Evolutionary conservation across 768 basidiomycete genomes (phyloP).

Genomic region (Tricholomella constricta): DNA sequence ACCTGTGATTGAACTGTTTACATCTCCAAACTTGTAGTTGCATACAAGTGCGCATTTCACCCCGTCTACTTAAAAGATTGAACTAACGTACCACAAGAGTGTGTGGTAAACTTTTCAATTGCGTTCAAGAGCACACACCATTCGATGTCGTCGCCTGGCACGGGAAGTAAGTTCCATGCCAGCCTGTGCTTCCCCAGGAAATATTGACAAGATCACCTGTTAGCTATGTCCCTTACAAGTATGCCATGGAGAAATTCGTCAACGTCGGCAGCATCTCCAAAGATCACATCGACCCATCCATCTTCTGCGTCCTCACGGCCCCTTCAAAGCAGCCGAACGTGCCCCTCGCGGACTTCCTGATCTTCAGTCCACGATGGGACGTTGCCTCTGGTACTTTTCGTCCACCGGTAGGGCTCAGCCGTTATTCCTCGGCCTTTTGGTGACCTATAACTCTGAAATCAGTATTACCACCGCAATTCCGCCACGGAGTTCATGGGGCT

Average conservation of each 20-base stretch:
- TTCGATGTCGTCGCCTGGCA: constrained; percentile 77
- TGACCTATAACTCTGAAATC: neutral
- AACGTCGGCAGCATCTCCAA: constrained; percentile 64
- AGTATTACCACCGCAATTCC: constrained; percentile 69
- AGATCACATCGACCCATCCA: constrained; percentile 71
- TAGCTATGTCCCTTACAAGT: constrained; percentile 70
- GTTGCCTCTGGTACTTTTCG: constrained; percentile 60
- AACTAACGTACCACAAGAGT: constrained; percentile 37
- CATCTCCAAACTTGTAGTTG: constrained; percentile 32
- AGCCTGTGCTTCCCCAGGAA: neutral
- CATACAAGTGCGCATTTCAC: constrained; percentile 45
- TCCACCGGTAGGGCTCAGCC: constrained; percentile 50
- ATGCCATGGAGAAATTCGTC: constrained; percentile 63
- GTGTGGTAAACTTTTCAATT: constrained; percentile 53
- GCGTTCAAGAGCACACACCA: constrained; percentile 63
- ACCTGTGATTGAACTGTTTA: no score
- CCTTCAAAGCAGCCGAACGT: constrained; percentile 60
- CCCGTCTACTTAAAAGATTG: neutral
- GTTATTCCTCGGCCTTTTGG: neutral
- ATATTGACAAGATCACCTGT: neutral
- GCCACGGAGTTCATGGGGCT: constrained; percentile 68
- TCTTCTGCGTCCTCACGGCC: constrained; percentile 69
- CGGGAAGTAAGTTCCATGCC: constrained; percentile 49
- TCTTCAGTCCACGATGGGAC: constrained; percentile 68
- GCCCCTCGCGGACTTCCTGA: constrained; percentile 63